Conservation (phyloP, 306 rosid genomes). For the Mimosa bimucronata region DNA sequence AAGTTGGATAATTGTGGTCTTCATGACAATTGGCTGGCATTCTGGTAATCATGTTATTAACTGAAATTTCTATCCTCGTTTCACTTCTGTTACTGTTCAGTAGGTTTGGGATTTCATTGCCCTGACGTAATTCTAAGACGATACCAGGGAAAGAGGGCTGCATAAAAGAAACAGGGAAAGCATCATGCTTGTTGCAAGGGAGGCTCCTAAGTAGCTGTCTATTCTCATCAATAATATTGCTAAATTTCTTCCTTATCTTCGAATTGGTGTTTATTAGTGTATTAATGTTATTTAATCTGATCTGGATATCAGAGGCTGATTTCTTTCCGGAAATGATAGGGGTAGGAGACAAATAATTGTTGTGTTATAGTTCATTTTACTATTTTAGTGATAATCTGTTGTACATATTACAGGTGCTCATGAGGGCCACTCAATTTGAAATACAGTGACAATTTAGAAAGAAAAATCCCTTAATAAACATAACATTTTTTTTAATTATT, state of each 20-base stretch:
- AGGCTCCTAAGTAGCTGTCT: conserved; percentile 21
- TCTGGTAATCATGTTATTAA: conserved; percentile 8
- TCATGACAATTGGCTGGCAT: not conserved
- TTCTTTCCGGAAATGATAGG: not conserved
- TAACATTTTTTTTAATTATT: not conserved
- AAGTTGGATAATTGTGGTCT: not conserved
- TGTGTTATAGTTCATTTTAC: not conserved
- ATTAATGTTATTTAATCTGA: not conserved
- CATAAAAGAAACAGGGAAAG: conserved; percentile 28
- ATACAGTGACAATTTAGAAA: not conserved
- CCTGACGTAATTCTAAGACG: conserved; percentile 18
- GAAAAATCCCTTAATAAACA: not conserved
- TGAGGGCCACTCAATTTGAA: not conserved
- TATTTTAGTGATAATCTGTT: conserved; percentile 9
- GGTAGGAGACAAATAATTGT: not conserved
- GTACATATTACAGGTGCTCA: conserved; percentile 10
- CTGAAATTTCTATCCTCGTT: not conserved
- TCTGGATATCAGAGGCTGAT: not conserved
- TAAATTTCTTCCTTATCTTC: conserved; percentile 19
- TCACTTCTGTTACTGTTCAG: conserved; percentile 15
- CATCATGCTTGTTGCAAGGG: conserved; percentile 7
- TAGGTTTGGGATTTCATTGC: conserved; percentile 27
- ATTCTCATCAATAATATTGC: not conserved
- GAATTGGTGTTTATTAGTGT: conserved; percentile 9
- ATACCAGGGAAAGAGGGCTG: conserved; percentile 26